Evolutionary conservation across 495 filamentous ascomycete species (phyloP).

Genomic region (Cercophora scortea): DNA sequence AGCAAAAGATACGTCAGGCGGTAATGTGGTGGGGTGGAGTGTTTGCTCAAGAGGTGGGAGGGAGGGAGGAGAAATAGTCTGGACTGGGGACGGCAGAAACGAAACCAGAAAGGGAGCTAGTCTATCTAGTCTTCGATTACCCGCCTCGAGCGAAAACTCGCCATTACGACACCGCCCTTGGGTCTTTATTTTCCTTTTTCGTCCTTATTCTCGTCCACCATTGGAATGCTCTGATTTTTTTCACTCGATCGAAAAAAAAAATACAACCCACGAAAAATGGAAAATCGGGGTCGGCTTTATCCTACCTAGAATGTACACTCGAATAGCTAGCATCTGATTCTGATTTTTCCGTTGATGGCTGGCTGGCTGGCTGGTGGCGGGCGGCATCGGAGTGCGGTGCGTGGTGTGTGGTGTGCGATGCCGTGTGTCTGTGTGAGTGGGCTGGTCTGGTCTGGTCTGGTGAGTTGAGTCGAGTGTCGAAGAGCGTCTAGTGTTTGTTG

Average conservation of each 20-base stretch:
- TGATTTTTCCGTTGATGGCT: conserved; percentile 13
- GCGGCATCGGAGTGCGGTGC: conserved; percentile 11
- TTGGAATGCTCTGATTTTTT: too few species aligned
- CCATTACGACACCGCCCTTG: too few species aligned
- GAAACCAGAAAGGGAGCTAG: too few species aligned
- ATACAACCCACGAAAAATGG: neutral
- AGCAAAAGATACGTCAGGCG: neutral
- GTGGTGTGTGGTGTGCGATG: neutral
- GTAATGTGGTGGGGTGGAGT: conserved; percentile 7
- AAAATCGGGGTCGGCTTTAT: conserved; percentile 22
- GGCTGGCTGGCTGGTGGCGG: conserved; percentile 4
- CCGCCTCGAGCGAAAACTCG: too few species aligned
- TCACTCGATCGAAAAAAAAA: too few species aligned
- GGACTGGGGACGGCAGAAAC: neutral
- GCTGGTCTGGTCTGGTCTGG: too few species aligned
- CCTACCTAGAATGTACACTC: conserved; percentile 27
- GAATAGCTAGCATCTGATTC: conserved; percentile 33
- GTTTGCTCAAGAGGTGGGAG: conserved; percentile 8
- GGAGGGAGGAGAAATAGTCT: conserved; percentile 4
- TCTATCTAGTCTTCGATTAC: too few species aligned
- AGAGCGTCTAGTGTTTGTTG: too few species aligned
- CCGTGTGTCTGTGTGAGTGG: too few species aligned
- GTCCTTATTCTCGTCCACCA: too few species aligned
- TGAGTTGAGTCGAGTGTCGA: too few species aligned
- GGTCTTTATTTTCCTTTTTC: too few species aligned